A percentile compares a stretch with the other conserved stretches of the same genome.
Conservation (phyloP, 129 eudicot species). For the Smallanthus sonchifolius region DNA sequence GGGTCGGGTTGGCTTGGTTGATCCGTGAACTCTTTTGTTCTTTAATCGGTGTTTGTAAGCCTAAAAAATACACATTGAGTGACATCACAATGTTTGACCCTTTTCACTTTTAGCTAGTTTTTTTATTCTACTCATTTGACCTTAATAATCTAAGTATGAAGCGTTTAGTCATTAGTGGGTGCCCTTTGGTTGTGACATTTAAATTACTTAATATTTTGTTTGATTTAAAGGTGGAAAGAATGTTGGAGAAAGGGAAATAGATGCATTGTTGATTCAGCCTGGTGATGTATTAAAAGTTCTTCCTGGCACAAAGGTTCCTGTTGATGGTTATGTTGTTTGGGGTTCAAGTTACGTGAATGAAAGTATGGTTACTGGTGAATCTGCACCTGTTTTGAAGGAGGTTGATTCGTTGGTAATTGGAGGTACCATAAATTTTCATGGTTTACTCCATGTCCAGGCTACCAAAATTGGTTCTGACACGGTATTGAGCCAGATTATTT, state of each 20-base stretch:
- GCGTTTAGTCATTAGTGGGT: background rate
- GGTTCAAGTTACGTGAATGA: constrained; percentile 96
- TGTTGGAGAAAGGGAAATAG: constrained; percentile 85
- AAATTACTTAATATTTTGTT: background rate
- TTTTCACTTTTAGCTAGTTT: no score
- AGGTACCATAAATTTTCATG: constrained; percentile 90
- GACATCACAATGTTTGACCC: background rate
- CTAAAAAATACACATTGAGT: background rate
- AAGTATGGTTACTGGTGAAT: constrained; percentile 99
- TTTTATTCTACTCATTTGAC: background rate
- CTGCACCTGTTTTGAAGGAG: constrained; percentile 79
- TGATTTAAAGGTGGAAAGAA: constrained; percentile 59
- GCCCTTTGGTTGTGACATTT: constrained; percentile 1
- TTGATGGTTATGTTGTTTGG: constrained; percentile 82
- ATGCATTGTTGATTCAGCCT: constrained; percentile 88
- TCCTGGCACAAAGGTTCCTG: constrained; percentile 92
- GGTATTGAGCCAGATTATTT: constrained; percentile 91
- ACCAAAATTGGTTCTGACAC: constrained; percentile 90
- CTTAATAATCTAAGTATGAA: background rate
- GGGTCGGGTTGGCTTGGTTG: background rate
- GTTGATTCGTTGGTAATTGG: constrained; percentile 69
- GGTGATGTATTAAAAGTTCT: constrained; percentile 82
- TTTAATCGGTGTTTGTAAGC: background rate
- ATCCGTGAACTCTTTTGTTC: background rate
- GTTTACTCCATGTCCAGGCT: constrained; percentile 80